Evolutionary conservation across 371 early-diverging fungal species (phyloP).

Genomic region (Syncephalastrum racemosum): DNA sequence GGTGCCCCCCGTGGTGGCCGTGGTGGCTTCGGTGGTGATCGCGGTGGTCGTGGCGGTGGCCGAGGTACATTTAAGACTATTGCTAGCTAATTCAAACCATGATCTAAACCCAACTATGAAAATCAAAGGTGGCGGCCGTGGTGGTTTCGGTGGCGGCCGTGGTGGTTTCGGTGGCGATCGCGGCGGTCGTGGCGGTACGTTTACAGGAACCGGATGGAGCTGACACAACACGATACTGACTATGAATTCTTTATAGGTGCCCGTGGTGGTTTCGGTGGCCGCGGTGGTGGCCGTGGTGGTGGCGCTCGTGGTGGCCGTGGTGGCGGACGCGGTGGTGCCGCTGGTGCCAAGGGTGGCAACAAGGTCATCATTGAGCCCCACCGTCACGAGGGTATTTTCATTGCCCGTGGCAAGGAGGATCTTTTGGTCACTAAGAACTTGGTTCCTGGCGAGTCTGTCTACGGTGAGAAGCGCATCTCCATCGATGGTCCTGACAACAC

Average conservation of each 20-base stretch:
- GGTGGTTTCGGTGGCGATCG: constrained; percentile 4
- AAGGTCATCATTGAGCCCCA: constrained; percentile 97
- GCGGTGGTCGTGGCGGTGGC: constrained; percentile 30
- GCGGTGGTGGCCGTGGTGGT: constrained; percentile 51
- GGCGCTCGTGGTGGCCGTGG: constrained; percentile 37
- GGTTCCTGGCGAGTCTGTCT: constrained; percentile 98
- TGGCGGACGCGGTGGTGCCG: constrained; percentile 44
- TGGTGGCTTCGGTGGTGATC: constrained; percentile 17
- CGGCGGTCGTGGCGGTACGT: constrained; percentile 53
- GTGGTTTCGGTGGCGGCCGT: constrained; percentile 10
- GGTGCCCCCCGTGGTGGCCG: constrained; percentile 33
- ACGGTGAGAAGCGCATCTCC: constrained; percentile 99
- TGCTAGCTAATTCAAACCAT: too few relatives aligned
- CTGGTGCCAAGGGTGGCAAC: constrained; percentile 86
- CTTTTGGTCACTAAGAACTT: constrained; percentile 98
- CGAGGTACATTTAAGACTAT: constrained; percentile 24
- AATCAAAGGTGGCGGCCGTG: constrained; percentile 10
- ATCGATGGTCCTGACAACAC: constrained; percentile 93
- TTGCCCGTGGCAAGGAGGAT: constrained; percentile 99
- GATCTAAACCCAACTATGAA: too few relatives aligned
- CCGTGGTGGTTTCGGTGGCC: constrained; percentile 35
- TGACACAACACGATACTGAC: constrained; percentile 33
- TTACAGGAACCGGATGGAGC: constrained; percentile 32
- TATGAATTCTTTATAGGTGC: constrained; percentile 28
- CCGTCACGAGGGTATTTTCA: constrained; percentile 95